Conservation (phyloP, 2,329 filamentous ascomycete genomes). For the Biscogniauxia sp. region DNA sequence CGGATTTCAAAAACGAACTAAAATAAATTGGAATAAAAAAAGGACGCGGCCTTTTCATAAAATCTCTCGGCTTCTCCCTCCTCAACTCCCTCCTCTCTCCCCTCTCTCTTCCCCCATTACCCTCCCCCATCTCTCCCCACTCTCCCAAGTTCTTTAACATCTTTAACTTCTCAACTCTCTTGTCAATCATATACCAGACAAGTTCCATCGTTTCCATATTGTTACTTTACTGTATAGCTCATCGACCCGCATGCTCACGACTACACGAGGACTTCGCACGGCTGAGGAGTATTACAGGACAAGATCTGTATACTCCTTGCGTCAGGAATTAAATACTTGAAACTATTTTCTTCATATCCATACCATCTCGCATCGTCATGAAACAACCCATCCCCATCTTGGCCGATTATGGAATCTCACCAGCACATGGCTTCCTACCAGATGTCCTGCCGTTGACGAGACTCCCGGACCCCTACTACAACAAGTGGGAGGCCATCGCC, state of each 20-base stretch:
- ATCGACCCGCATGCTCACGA: slow-evolving; percentile 35
- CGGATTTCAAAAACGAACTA: no score
- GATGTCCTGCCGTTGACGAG: slow-evolving; percentile 73
- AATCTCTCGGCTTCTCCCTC: neutral
- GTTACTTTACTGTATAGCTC: no score
- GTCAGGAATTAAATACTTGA: slow-evolving; percentile 48
- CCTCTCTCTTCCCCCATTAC: no score
- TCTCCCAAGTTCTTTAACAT: neutral
- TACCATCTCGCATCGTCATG: slow-evolving; percentile 38
- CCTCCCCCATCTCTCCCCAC: no score
- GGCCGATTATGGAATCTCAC: slow-evolving; percentile 77
- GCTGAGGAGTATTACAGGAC: slow-evolving; percentile 62
- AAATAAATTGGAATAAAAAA: neutral
- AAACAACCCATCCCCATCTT: slow-evolving; percentile 60
- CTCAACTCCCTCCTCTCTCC: neutral
- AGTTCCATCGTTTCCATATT: no score
- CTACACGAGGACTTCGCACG: slow-evolving; percentile 43
- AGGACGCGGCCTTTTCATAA: neutral
- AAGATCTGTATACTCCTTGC: slow-evolving; percentile 62
- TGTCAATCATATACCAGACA: no score
- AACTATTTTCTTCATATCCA: neutral
- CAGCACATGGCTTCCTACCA: slow-evolving; percentile 82
- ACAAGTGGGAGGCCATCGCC: slow-evolving; percentile 86
- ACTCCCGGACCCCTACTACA: slow-evolving; percentile 88
- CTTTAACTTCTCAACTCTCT: neutral